These are phyloP conservation scores for Talaromyces sp. DNA, from an alignment of 2,329 filamentous ascomycete genomes.

Conservation along the genomic window DNA sequence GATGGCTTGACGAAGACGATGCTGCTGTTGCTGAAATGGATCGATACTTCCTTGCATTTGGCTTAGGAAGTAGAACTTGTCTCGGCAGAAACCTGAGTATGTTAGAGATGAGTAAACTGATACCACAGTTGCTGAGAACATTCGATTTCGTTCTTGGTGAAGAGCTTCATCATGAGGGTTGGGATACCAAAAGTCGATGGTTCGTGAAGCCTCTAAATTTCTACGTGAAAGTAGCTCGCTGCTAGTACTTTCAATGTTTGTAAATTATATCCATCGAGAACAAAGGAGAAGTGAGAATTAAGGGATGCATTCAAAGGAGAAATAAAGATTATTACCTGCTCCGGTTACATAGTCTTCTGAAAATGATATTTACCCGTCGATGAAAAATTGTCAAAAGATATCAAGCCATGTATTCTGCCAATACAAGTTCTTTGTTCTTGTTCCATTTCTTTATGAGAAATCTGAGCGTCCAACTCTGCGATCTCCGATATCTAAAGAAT, in stretches of 20 bases:
- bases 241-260: neutral
- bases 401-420: neutral
- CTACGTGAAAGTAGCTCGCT: neutral
- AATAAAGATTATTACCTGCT: neutral
- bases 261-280: neutral
- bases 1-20: conserved; percentile 24
- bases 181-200: neutral
- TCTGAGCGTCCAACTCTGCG: neutral
- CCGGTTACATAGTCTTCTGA: neutral
- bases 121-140: conserved; percentile 5
- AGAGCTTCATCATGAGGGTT: neutral
- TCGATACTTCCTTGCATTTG: neutral
- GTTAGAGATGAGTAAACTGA: conserved; percentile 17
- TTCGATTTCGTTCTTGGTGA: conserved; percentile 1
- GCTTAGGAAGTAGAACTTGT: neutral
- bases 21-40: conserved; percentile 12
- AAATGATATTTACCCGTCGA: neutral
- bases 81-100: conserved; percentile 5
- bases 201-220: neutral
- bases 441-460: neutral
- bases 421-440: neutral
- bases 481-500: neutral
- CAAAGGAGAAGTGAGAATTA: neutral
- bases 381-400: neutral
- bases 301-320: neutral